Conservation (phyloP, 768 basidiomycete species). For the Amylocystis lapponica region DNA sequence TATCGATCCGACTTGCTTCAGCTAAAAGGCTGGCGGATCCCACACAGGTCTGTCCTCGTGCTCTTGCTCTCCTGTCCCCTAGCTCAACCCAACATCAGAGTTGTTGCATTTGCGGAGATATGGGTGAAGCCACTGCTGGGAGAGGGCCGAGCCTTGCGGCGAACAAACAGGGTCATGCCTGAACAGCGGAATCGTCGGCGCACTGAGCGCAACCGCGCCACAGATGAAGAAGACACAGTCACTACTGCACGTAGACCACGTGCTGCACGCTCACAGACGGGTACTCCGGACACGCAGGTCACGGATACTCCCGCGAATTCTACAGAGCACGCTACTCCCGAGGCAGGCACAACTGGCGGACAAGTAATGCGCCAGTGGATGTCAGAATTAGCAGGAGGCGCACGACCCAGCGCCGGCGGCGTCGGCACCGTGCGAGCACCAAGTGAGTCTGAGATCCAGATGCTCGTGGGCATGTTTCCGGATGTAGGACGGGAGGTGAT, state of each 20-base stretch:
- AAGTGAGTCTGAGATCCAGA: constrained; percentile 67
- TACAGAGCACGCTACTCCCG: constrained; percentile 5
- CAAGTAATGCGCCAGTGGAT: constrained; percentile 73
- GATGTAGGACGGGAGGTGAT: constrained; percentile 67
- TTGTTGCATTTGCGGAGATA: constrained; percentile 49
- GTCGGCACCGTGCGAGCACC: constrained; percentile 52
- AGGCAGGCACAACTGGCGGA: constrained; percentile 1
- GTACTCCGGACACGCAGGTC: neutral
- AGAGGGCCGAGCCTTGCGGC: constrained; percentile 52
- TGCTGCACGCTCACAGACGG: constrained; percentile 7
- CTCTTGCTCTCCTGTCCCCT: neutral
- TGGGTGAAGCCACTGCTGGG: constrained; percentile 67
- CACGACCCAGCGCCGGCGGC: constrained; percentile 6
- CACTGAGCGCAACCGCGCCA: constrained; percentile 9
- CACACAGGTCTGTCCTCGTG: constrained; percentile 27
- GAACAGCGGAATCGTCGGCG: constrained; percentile 31
- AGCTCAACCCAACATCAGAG: neutral
- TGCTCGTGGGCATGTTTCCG: constrained; percentile 80
- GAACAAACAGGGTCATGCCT: constrained; percentile 71
- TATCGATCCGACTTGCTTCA: constrained; percentile 81
- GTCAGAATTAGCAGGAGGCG: constrained; percentile 37
- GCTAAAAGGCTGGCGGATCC: constrained; percentile 75
- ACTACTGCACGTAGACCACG: constrained; percentile 54
- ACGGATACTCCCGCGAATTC: too few species aligned
- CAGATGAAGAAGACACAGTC: constrained; percentile 51